A percentile compares a stretch with the other conserved stretches of the same genome.
Evolutionary conservation across 257 asterid species (phyloP).

Genomic region (Rubia yunnanensis): DNA sequence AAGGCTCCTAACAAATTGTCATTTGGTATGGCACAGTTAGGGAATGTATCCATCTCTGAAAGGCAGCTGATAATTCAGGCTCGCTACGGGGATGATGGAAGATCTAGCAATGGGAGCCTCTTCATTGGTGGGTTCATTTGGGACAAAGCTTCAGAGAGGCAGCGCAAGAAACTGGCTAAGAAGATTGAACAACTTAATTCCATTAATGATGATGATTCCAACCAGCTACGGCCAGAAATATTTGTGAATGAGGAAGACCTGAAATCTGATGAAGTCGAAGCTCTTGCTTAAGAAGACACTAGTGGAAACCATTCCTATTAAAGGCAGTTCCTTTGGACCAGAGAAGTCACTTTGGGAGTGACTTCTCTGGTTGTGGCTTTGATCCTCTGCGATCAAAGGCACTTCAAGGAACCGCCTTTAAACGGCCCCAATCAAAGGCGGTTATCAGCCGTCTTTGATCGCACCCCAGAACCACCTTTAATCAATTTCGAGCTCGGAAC

Average conservation of each 20-base stretch:
- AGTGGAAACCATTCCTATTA: no score
- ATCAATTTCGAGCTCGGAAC: no score
- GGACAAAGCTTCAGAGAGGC: slow-evolving; percentile 71
- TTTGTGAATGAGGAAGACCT: slow-evolving; percentile 49
- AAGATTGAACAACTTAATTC: slow-evolving; percentile 73
- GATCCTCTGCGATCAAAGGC: no score
- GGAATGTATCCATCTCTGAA: slow-evolving; percentile 28
- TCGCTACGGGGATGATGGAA: slow-evolving; percentile 45
- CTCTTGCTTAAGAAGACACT: slow-evolving; percentile 37
- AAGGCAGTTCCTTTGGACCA: no score
- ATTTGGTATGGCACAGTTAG: slow-evolving; percentile 26
- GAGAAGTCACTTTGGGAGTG: no score
- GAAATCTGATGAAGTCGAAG: slow-evolving; percentile 49
- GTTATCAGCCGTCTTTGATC: no score
- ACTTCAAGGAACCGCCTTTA: no score
- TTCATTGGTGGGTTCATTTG: slow-evolving; percentile 73
- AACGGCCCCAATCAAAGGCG: no score
- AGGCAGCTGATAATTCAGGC: slow-evolving; percentile 44
- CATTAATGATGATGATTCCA: slow-evolving; percentile 65
- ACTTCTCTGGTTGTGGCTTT: no score
- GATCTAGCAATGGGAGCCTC: no score
- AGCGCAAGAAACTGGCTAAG: slow-evolving; percentile 67
- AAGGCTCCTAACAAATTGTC: slow-evolving; percentile 40
- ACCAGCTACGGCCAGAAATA: slow-evolving; percentile 36
- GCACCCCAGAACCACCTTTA: no score